Conservation (phyloP, 2,329 filamentous ascomycete genomes). For the Arthrobotrys musiformis region DNA sequence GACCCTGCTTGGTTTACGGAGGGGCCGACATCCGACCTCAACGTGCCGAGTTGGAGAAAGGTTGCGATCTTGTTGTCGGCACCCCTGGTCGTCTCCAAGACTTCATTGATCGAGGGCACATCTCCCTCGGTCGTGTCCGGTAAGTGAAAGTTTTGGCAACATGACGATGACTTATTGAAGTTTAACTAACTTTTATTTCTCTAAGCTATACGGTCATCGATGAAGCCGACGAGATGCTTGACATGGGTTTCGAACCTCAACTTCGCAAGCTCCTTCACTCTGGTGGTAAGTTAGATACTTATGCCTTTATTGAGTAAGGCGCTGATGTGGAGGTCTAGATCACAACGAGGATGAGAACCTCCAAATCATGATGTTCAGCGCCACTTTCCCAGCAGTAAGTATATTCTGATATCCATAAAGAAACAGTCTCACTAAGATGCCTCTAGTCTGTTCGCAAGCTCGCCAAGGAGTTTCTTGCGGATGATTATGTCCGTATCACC, state of each 20-base stretch:
- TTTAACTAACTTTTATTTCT: constrained; percentile 15
- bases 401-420: neutral
- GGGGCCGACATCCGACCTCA: constrained; percentile 79
- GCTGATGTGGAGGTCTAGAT: constrained; percentile 65
- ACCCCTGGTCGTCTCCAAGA: constrained; percentile 88
- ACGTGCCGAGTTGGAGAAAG: constrained; percentile 77
- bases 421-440: constrained; percentile 1
- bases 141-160: constrained; percentile 68
- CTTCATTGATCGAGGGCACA: constrained; percentile 77
- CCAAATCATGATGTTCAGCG: constrained; percentile 85
- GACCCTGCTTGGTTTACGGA: constrained; percentile 89
- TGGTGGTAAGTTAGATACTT: constrained; percentile 72
- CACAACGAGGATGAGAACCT: constrained; percentile 79
- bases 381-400: constrained; percentile 81
- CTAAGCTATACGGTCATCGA: constrained; percentile 78
- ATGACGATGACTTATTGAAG: neutral
- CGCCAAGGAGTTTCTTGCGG: constrained; percentile 78
- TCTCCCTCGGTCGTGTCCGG: constrained; percentile 80
- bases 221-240: constrained; percentile 93
- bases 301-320: neutral
- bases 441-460: constrained; percentile 72
- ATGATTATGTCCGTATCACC: constrained; percentile 80
- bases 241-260: constrained; percentile 79
- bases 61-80: constrained; percentile 88
- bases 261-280: constrained; percentile 80